Conservation (phyloP, 2,329 filamentous ascomycete species). For the Aspergillus tubingensis region DNA sequence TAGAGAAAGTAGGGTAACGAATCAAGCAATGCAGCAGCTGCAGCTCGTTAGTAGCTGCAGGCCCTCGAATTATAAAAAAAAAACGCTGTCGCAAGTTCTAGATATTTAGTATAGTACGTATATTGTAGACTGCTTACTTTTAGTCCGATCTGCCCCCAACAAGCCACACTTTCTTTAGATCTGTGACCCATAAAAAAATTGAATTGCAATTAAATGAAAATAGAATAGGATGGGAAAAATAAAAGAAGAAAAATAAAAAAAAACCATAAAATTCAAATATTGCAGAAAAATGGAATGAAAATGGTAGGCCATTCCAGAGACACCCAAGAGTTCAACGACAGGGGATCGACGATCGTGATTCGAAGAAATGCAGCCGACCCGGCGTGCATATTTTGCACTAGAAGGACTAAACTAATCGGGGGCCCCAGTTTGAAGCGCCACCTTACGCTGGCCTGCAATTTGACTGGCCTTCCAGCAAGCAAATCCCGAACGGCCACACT, state of each 20-base stretch:
- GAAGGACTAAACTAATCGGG: not conserved
- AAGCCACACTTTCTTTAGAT: not conserved
- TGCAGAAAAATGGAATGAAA: not conserved
- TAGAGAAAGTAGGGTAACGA: not conserved
- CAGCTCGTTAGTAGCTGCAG: not conserved
- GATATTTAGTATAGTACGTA: no score
- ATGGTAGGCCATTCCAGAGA: not conserved
- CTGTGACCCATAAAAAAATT: not conserved
- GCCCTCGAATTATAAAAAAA: not conserved
- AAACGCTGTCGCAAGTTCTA: not conserved
- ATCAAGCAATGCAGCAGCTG: not conserved
- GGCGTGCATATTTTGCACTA: constrained; percentile 2
- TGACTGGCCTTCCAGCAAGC: constrained; percentile 12
- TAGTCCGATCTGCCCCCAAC: not conserved
- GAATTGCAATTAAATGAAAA: not conserved
- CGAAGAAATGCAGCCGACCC: not conserved
- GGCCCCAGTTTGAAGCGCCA: not conserved
- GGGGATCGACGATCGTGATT: not conserved
- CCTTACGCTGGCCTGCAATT: constrained; percentile 1
- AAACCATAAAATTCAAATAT: not conserved
- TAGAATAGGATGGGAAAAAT: not conserved
- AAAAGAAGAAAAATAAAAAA: not conserved
- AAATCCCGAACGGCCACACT: constrained; percentile 43
- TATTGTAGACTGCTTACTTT: no score
- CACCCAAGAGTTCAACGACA: not conserved